Base-by-base conservation (phyloP, 2,329 filamentous ascomycete species). In the Phoma sp. region DNA sequence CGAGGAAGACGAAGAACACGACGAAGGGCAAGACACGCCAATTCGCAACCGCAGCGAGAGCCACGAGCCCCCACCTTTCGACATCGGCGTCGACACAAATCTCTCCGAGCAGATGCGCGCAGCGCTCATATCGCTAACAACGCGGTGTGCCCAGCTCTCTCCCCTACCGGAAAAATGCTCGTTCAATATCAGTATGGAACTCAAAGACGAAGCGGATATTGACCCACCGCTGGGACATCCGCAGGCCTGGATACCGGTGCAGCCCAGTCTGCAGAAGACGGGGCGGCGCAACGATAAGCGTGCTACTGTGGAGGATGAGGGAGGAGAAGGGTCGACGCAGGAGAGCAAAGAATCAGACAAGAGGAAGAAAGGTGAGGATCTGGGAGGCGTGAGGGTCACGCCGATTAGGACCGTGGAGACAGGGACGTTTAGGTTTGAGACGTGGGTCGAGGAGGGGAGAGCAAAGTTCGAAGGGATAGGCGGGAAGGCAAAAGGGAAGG, bases 121-220 rank as follows among this genome's bases (percentile, higher is more conserved):
- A 2, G 86, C 86, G 0, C 77, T 93, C 61, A 77, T 83, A 47
- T 83, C 84, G 39, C 76, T 93, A 12, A 82, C 85, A 0, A 83
- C 85, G 53, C 81, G 84, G 3, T 84, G 81, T 7, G 81, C 86
- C 56, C 81, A 78, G 49, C 78, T 91, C 57, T 76, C 73, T 0
- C 74, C 80, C 0, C 69, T 92, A 18, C 88, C 89, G 0, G 74
- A 80, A 1, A 83, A 83, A 1, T 92, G 89, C 71, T 89, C 88
- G 0, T 93, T 90, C 72, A 91, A 89, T 0, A 73, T 93, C n/a
- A 88, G 87, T 0, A 82, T 93, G 33, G 90, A 93, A 73, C 71
- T 93, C 59, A 84, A 83, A 32, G 84, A 88, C 18, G 80, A 86
- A 33, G 80, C 79, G 0, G 74, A 81, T 10, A 79, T 77, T 25